These are phyloP conservation scores for Mycena galopus DNA, from an alignment of 768 basidiomycete genomes.

Conservation along the genomic window DNA sequence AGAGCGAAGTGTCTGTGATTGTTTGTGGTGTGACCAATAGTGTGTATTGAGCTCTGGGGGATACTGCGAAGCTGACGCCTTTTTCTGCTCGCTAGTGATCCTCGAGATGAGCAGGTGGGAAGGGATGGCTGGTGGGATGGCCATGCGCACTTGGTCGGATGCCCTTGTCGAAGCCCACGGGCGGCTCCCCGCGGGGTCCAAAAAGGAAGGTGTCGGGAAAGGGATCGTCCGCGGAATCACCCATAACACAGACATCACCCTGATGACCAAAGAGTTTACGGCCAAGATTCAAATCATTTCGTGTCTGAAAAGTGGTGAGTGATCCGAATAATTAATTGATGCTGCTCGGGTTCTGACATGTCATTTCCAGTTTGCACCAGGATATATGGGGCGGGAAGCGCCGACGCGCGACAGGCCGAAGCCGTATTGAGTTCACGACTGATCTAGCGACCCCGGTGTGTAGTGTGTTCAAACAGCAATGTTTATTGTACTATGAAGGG, in stretches of 20 bases:
- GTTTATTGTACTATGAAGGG: neutral
- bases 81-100: conserved; percentile 48
- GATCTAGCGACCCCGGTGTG: neutral
- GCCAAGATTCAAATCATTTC: conserved; percentile 57
- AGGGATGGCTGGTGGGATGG: conserved; percentile 67
- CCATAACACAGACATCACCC: conserved; percentile 60
- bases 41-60: conserved; percentile 1
- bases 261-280: conserved; percentile 68
- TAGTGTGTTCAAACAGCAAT: neutral
- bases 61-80: conserved; percentile 23
- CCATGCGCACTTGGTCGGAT: conserved; percentile 69
- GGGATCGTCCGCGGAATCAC: conserved; percentile 67
- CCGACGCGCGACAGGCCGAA: neutral
- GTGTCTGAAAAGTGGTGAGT: neutral
- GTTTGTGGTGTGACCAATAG: conserved; percentile 65
- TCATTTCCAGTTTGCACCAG: neutral
- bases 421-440: neutral
- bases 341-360: neutral
- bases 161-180: conserved; percentile 57
- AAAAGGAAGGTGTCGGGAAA: conserved; percentile 58
- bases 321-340: neutral
- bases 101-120: conserved; percentile 70
- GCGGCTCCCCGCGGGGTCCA: conserved; percentile 45
- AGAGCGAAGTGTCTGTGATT: conserved; percentile 62
- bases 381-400: neutral